These are phyloP conservation scores for Phialemoniopsis sp. DNA, from an alignment of 2,329 filamentous ascomycete species.

Conservation along the genomic window DNA sequence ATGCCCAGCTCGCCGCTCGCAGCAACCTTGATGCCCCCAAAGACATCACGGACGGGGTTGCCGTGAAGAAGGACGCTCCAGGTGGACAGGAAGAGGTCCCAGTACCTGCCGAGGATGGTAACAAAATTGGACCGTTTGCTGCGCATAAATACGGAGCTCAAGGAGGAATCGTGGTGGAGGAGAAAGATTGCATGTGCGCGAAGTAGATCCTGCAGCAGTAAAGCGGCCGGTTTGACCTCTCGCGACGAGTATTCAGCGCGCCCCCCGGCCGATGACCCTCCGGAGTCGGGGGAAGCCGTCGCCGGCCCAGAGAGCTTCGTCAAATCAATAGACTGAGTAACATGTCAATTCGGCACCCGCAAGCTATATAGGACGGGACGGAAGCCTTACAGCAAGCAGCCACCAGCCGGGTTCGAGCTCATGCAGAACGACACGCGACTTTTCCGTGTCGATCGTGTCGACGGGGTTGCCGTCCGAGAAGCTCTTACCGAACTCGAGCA, in stretches of 20 bases:
- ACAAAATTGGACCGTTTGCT: conserved; percentile 66
- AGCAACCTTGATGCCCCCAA: conserved; percentile 81
- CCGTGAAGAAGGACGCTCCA: conserved; percentile 93
- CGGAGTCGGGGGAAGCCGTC: conserved; percentile 8
- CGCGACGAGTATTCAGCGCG: conserved; percentile 78
- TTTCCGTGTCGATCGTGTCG: conserved; percentile 88
- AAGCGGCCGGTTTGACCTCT: conserved; percentile 77
- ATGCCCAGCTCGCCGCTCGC: conserved; percentile 88
- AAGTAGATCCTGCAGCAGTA: conserved; percentile 76
- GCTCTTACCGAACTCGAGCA: conserved; percentile 86
- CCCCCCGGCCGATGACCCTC: conserved; percentile 27
- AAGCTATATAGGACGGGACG: neutral
- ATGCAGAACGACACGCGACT: conserved; percentile 75
- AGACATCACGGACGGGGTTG: conserved; percentile 77
- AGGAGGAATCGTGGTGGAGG: conserved; percentile 76
- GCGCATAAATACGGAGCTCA: conserved; percentile 66
- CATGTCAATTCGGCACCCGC: neutral
- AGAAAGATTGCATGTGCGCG: conserved; percentile 82
- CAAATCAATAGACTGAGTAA: conserved; percentile 10
- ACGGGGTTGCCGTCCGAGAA: conserved; percentile 77
- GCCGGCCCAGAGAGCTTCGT: conserved; percentile 18
- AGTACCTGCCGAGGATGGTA: conserved; percentile 71
- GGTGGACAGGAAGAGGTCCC: conserved; percentile 63
- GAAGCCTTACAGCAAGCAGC: conserved; percentile 81
- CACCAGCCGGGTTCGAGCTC: conserved; percentile 93